Conservation (phyloP, 768 basidiomycete species). For the Naganishia friedmannii region DNA sequence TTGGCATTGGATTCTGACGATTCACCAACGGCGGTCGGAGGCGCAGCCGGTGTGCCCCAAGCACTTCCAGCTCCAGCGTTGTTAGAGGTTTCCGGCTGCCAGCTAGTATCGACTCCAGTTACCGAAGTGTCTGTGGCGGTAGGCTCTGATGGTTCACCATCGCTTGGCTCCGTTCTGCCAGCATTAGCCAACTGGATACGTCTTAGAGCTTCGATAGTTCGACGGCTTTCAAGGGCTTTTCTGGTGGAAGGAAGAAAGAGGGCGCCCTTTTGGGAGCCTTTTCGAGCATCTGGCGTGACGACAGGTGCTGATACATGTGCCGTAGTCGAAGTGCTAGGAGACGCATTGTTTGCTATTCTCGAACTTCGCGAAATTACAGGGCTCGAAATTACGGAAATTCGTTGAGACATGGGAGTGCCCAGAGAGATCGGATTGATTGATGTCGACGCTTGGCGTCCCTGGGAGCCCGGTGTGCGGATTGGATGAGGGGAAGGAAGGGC, state of each 20-base stretch:
- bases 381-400: neutral
- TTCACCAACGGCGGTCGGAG: neutral
- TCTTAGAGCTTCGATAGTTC: conserved; percentile 9
- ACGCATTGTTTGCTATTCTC: neutral
- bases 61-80: neutral
- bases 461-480: neutral
- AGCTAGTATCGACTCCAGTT: neutral
- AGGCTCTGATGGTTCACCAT: neutral
- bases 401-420: neutral
- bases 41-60: neutral
- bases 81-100: neutral
- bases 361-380: neutral
- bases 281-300: conserved; percentile 2
- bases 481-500: neutral
- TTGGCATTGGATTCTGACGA: neutral
- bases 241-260: conserved; percentile 16
- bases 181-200: conserved; percentile 11
- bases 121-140: neutral
- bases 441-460: neutral
- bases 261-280: neutral
- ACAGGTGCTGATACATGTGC: neutral
- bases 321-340: neutral
- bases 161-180: neutral
- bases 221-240: conserved; percentile 16
- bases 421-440: neutral